Base-by-base conservation (phyloP, 2,329 filamentous ascomycete species). In the Colletotrichum nymphaeae region DNA sequence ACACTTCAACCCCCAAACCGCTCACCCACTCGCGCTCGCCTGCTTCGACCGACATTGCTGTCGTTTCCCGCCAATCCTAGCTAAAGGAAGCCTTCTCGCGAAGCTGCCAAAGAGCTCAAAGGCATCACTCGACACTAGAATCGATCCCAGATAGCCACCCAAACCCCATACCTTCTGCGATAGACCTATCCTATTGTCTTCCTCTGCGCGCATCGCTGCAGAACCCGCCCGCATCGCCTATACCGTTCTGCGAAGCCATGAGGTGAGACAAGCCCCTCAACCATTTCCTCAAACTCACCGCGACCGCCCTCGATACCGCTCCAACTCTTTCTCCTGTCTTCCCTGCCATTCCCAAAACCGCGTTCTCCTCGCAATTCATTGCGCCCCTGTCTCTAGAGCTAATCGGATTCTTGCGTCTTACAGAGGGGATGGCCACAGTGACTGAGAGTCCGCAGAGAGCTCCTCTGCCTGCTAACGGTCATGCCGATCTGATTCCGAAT, bases 341-440 rank as follows among this genome's bases (percentile, higher is more conserved):
- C 26, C 53, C 32, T 37, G 42, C 24, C 52, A 35, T 49, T 37
- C 30, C 30, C 49, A 37, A 67, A 58, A 57, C 68, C 72, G 72
- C 72, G 58, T 67, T 74, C 68, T 35, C 68, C 53, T 58, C 14
- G 6, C 57, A 49, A 63, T 24, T 46, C 63, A 37, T 67, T 67
- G 57, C 68, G 72, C 67, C 68, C 63, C 46, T 59, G 72, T 74
- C 63, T 74, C 63, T 49, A 53, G 58, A 67, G 75, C 77, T 78
- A 73, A 78, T 75, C 32, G 57, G 59, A 67, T 57, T 62, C 67
- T 74, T 71, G 32, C 68, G 63, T 63, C 71, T 75, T 72, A 73
- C 80, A 87, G 85, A 83, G 80, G 83, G 85, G 81, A 89, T 89
- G 87, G 87, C 87, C 78, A 83, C 87, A 78, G 86, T 84, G 78